phyloP scores from a whole-genome alignment of 2,329 filamentous ascomycete genomes.

The Zymoseptoria passerinii region DNA sequence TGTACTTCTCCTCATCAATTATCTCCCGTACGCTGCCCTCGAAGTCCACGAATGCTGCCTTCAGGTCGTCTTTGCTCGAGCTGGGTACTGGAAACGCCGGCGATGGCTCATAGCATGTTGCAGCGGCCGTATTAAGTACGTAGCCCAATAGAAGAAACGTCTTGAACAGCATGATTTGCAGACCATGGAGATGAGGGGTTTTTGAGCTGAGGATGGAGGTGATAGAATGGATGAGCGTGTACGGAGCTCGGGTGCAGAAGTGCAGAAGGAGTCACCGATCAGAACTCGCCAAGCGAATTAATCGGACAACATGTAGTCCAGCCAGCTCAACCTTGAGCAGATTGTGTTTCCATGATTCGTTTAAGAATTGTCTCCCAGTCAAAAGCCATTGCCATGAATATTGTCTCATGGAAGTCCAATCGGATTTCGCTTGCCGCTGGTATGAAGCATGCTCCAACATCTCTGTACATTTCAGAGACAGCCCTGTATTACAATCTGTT shows the following conservation, averaged over 20 bases:
- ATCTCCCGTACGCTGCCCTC: slow-evolving; percentile 20
- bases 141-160: not conserved
- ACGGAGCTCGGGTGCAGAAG: not conserved
- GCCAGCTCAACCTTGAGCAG: not conserved
- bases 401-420: not conserved
- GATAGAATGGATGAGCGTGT: too few relatives aligned
- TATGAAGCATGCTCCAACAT: not conserved
- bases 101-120: slow-evolving; percentile 30
- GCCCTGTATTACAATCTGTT: not conserved
- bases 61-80: slow-evolving; percentile 26
- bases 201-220: not conserved
- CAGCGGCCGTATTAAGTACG: not conserved
- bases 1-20: slow-evolving; percentile 25
- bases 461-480: not conserved
- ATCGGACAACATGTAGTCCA: too few relatives aligned
- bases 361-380: not conserved
- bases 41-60: slow-evolving; percentile 28
- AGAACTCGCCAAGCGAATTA: too few relatives aligned
- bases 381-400: not conserved
- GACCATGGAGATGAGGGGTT: not conserved
- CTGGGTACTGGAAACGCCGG: slow-evolving; percentile 33
- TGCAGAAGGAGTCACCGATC: not conserved
- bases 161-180: not conserved
- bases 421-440: not conserved
- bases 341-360: not conserved